Base-by-base conservation (phyloP, 306 rosid species). In the Sesbania bispinosa region DNA sequence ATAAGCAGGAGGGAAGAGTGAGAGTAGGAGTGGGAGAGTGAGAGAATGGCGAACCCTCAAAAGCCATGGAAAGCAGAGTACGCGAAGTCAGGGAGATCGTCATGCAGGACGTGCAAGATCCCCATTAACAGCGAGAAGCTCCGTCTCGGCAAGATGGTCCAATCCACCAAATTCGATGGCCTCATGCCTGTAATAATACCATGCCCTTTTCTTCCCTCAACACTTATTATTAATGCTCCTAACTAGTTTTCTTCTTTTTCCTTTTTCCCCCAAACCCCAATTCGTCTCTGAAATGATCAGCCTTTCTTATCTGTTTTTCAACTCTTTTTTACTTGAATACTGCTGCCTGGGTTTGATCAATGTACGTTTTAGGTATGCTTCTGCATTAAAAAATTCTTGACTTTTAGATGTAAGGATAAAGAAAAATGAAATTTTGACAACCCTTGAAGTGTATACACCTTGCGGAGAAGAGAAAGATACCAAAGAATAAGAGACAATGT, bases 131-230 rank as follows among this genome's bases (percentile, higher is more conserved):
- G 77, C 77, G 99, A 94, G 70, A 46, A 16, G 1, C 84, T 94
- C 43, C 99, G 99, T 61, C 87, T 94, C 21, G 99, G 99, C 72
- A 94, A 91, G 78, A 94, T 94, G 96, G 97, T 94, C 6, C 91
- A 89, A 65, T 86, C 97, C 79, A 69, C 85, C 72, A 92, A 91
- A 77, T 91, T 94, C 83, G 99, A 94, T 42, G 99, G 99, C 73
- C 72, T 91, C 73, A 89, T 94, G 96, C 96, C 99, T 11, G 98
- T 92, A 80, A 24, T 39, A 2, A 10, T 7, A 5, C 19, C 45
- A 21, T 46, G n/a, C 6, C 30, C 63, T 35, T 55, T 42, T 58
- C 52, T 52, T 58, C 29, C 33, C 7, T 50, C 7, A 4, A 5
- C 20, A 18, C 53, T 2, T 18, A 4, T 45, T 45, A 10, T 41